Conservation (phyloP, 1,139 yeast genomes). For the Debaryomyces nepalensis region DNA sequence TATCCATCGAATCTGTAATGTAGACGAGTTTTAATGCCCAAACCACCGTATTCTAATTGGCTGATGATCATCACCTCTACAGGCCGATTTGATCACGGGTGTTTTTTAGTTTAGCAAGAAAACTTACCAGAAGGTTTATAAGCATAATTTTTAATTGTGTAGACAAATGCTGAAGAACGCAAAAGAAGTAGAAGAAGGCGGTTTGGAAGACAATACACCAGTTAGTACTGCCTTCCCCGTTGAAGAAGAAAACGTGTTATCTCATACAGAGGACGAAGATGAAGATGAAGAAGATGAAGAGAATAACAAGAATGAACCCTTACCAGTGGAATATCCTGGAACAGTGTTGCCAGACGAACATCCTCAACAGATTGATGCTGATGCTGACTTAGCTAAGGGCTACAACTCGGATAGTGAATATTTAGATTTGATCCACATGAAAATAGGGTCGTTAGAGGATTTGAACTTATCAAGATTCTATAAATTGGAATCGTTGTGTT, state of each 20-base stretch:
- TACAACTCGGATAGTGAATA: constrained; percentile 65
- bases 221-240: not conserved
- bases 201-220: not conserved
- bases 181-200: not conserved
- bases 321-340: constrained; percentile 49
- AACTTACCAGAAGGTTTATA: not conserved
- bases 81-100: constrained; percentile 9
- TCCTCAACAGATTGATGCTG: constrained; percentile 51
- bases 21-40: constrained; percentile 1
- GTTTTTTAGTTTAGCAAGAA: constrained; percentile 1
- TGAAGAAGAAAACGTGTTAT: constrained; percentile 9
- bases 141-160: not conserved
- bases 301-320: constrained; percentile 31
- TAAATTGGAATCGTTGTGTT: constrained; percentile 62
- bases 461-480: constrained; percentile 64
- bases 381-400: constrained; percentile 64
- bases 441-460: constrained; percentile 69
- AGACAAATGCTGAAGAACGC: not conserved
- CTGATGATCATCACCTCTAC: not conserved
- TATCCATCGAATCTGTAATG: not conserved
- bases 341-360: constrained; percentile 60
- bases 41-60: constrained; percentile 5
- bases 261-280: constrained; percentile 30
- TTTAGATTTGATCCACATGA: constrained; percentile 79
- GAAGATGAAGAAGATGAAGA: constrained; percentile 29